Conservation (phyloP, 2,329 filamentous ascomycete species). For the Thielaviopsis punctulata region DNA sequence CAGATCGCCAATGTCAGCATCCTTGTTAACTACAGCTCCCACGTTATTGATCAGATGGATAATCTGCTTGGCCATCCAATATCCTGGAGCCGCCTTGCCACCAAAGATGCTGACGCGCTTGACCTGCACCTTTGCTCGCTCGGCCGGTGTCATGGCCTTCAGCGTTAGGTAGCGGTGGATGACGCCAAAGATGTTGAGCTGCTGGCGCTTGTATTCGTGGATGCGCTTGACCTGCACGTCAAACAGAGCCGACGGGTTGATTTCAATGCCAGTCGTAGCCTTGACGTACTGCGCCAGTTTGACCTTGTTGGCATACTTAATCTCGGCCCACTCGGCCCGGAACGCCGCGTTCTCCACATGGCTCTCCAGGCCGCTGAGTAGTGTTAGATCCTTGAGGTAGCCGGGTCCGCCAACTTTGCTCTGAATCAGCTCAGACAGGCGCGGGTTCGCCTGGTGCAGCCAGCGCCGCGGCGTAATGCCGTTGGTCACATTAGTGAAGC, state of each 20-base stretch:
- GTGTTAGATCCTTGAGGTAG: constrained; percentile 80
- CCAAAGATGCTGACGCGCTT: constrained; percentile 92
- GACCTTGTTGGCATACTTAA: constrained; percentile 93
- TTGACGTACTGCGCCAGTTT: constrained; percentile 85
- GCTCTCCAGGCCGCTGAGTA: constrained; percentile 72
- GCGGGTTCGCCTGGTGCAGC: constrained; percentile 93
- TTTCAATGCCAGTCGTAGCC: constrained; percentile 56
- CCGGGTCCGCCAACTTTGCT: constrained; percentile 69
- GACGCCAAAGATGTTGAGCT: constrained; percentile 96
- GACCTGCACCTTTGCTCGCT: constrained; percentile 75
- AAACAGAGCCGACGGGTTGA: constrained; percentile 79
- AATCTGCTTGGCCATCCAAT: constrained; percentile 99
- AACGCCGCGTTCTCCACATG: constrained; percentile 75
- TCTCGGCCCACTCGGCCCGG: constrained; percentile 86
- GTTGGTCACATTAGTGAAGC: constrained; percentile 98
- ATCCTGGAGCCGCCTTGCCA: constrained; percentile 91
- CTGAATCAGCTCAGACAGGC: constrained; percentile 78
- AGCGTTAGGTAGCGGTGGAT: constrained; percentile 86
- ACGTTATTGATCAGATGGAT: constrained; percentile 95
- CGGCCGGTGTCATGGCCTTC: constrained; percentile 67
- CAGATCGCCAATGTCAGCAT: constrained; percentile 78
- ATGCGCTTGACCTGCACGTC: constrained; percentile 98
- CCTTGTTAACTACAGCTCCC: constrained; percentile 76
- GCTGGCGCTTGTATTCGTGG: constrained; percentile 97
- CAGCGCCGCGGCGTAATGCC: constrained; percentile 91